Conservation (phyloP, 257 asterid genomes). For the Nicotiana sylvestris region DNA sequence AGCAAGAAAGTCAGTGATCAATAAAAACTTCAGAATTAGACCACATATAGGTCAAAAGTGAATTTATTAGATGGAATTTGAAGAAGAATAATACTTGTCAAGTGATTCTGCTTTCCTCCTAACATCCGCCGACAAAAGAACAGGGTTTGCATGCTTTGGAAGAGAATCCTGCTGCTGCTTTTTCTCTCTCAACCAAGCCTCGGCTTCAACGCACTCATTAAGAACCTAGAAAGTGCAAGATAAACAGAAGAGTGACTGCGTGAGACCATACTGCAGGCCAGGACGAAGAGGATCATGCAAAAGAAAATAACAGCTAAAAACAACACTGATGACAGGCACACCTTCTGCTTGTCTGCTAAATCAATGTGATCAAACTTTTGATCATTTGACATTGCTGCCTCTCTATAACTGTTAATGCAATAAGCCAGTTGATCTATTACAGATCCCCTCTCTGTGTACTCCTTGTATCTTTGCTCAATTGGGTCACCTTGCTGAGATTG, state of each 20-base stretch:
- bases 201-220: slow-evolving; percentile 81
- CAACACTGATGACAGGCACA: slow-evolving; percentile 8
- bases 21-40: neutral
- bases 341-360: slow-evolving; percentile 74
- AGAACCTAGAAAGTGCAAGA: slow-evolving; percentile 45
- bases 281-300: neutral
- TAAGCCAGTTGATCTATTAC: slow-evolving; percentile 57
- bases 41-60: neutral
- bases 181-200: slow-evolving; percentile 86
- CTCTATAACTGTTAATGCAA: slow-evolving; percentile 76
- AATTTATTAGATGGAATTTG: neutral
- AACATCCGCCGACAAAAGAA: slow-evolving; percentile 63
- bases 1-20: neutral
- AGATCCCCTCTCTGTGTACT: slow-evolving; percentile 69
- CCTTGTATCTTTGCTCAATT: slow-evolving; percentile 79
- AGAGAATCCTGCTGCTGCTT: slow-evolving; percentile 75
- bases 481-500: slow-evolving; percentile 85
- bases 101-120: slow-evolving; percentile 80
- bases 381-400: slow-evolving; percentile 69
- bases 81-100: slow-evolving; percentile 46
- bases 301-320: slow-evolving; percentile 43
- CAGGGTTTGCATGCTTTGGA: slow-evolving; percentile 69
- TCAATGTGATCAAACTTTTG: slow-evolving; percentile 86
- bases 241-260: neutral
- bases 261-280: neutral